Percentiles rank a stretch among this genome's conserved stretches.
These are phyloP conservation scores for Nigrospora osmanthi DNA, from an alignment of 2,329 filamentous ascomycete species.

Conservation along the genomic window DNA sequence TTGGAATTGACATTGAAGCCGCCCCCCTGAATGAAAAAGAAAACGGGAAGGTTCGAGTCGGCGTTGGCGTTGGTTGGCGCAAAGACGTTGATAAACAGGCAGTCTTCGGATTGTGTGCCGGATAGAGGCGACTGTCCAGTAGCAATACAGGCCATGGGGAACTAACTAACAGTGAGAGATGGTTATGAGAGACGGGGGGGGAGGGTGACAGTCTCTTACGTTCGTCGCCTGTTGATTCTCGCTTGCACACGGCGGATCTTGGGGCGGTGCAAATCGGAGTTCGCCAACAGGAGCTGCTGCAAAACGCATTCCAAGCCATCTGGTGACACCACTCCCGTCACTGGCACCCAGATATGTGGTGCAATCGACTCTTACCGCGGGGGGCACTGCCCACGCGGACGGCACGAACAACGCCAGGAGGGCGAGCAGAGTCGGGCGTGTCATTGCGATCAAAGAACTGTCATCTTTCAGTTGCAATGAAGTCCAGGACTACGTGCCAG, in stretches of 20 bases:
- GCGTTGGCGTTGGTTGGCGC: conserved; percentile 45
- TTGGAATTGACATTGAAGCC: conserved; percentile 46
- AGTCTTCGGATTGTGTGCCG: conserved; percentile 45
- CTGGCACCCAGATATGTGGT: neutral
- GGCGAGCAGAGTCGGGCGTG: too few relatives aligned
- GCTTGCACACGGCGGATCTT: neutral
- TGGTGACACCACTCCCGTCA: neutral
- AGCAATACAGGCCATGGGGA: conserved; percentile 11
- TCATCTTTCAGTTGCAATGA: too few relatives aligned
- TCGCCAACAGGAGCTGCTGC: neutral
- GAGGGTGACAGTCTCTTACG: too few relatives aligned
- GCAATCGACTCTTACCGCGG: neutral
- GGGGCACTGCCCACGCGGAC: too few relatives aligned
- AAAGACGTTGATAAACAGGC: conserved; percentile 60
- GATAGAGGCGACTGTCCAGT: conserved; percentile 9
- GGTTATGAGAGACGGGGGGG: too few relatives aligned
- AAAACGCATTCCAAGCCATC: conserved; percentile 1
- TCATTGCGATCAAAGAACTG: too few relatives aligned
- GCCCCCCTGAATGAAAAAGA: conserved; percentile 50
- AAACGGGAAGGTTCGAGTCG: conserved; percentile 53
- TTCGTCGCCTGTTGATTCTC: neutral
- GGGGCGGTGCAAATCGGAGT: neutral
- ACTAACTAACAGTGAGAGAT: too few relatives aligned
- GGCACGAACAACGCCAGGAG: too few relatives aligned
- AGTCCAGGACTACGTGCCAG: too few relatives aligned